Evolutionary conservation across 441 rosid genomes (phyloP), one percentile per base, ranked within the genome.

Genomic region (Populus tomentosa): DNA sequence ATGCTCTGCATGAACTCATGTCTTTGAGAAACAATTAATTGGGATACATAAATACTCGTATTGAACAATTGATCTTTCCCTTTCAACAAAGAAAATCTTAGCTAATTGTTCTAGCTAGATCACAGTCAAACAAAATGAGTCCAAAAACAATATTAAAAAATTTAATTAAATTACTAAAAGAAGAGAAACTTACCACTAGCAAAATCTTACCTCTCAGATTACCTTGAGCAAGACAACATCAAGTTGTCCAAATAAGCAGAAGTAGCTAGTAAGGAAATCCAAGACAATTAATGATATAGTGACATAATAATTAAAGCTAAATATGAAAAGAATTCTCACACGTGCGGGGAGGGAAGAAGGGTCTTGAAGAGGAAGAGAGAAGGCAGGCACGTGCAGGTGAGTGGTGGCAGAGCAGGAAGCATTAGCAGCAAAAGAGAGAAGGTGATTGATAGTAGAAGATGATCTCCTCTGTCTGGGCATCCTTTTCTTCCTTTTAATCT

Each of bases 401-500:
- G 82, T 42, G 74, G 75, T 68, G 80, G 80, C 77, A 80, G 85
- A 80, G 42, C 80, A 66, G 32, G 85, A 78, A 71, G 81, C 21
- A 53, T 65, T 3, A 42, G 83, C 65, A 70, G 80, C 11, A 65
- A 85, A 77, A 40, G 90, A 81, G 74, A 89, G 88, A 64, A 90
- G 88, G 73, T 77, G 87, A 73, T 72, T 87, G 85, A 85, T 81
- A 85, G 86, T 77, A 71, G 92, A 85, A 79, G 90, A 81, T 11
- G 93, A 85, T 75, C 95, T 84, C 84, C 95, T 94, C 87, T 85
- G 98, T 84, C 98, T 86, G 14, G 93, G 90, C 95, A 91, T 91
- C 85, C 97, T 92, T 84, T 91, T 91, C 89, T 91, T 90, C 90
- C 87, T 86, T 79, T 85, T 84, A 73, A 90, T 85, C 77, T 90